phyloP scores from a whole-genome alignment of 805 yeast genomes.

The Scheffersomyces lignosus region DNA sequence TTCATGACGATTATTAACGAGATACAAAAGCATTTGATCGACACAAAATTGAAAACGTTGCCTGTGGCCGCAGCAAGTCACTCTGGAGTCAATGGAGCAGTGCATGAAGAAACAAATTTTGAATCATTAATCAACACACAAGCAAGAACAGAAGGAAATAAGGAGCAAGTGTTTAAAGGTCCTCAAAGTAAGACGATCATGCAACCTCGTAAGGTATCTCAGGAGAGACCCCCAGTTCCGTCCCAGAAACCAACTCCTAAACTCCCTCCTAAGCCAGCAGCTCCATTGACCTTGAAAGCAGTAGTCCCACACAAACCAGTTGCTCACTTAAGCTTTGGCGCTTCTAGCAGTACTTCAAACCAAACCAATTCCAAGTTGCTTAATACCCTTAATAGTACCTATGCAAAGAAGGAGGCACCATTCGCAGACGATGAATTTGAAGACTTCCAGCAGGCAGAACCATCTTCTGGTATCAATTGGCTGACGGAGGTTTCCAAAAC shows the following conservation, averaged over 20 bases:
- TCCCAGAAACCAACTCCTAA: neutral
- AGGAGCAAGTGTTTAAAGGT: slow-evolving; percentile 21
- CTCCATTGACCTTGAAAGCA: slow-evolving; percentile 6
- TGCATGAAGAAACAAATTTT: slow-evolving; percentile 15
- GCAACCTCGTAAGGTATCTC: slow-evolving; percentile 15
- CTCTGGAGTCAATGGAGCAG: neutral
- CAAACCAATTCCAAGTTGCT: slow-evolving; percentile 17
- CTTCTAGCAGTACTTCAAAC: slow-evolving; percentile 12
- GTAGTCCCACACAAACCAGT: slow-evolving; percentile 8
- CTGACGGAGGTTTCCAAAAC: slow-evolving; percentile 7
- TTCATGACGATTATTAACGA: slow-evolving; percentile 23
- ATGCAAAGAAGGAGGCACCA: slow-evolving; percentile 7
- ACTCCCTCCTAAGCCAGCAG: neutral
- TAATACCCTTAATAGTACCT: slow-evolving; percentile 25
- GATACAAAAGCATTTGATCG: slow-evolving; percentile 14
- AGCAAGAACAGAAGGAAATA: slow-evolving; percentile 20
- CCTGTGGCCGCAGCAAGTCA: slow-evolving; percentile 1
- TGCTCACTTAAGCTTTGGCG: slow-evolving; percentile 23
- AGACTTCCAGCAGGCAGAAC: slow-evolving; percentile 23
- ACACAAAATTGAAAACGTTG: slow-evolving; percentile 10
- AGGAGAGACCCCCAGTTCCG: slow-evolving; percentile 4
- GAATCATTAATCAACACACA: slow-evolving; percentile 32
- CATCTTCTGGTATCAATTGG: slow-evolving; percentile 14
- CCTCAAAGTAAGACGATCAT: slow-evolving; percentile 20
- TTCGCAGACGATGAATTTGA: slow-evolving; percentile 27